Conservation (phyloP, 2,329 filamentous ascomycete genomes). For the Diaporthe sp. region DNA sequence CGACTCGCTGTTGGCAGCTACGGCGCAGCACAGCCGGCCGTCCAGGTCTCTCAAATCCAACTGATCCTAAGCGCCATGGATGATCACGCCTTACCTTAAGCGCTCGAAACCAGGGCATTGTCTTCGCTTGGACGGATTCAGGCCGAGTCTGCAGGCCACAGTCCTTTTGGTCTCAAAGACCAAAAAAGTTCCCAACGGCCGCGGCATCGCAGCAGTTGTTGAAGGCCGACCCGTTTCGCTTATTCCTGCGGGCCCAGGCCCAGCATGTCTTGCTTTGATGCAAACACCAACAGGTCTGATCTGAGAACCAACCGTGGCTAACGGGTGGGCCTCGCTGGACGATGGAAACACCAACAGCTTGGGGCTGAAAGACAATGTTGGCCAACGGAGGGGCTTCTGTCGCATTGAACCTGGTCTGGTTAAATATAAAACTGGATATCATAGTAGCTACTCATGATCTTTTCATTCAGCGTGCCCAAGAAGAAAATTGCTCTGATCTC, state of each 20-base stretch:
- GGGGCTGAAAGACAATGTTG: background rate
- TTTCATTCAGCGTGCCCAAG: background rate
- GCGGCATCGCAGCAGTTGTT: background rate
- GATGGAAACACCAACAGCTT: background rate
- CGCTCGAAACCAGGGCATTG: background rate
- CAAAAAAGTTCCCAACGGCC: background rate
- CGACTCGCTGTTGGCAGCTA: background rate
- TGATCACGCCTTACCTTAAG: background rate
- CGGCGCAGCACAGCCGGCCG: background rate
- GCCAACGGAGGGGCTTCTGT: rapidly evolving
- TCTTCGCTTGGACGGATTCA: background rate
- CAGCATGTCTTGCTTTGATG: background rate
- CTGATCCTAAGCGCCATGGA: background rate
- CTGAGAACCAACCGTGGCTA: background rate
- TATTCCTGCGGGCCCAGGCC: background rate
- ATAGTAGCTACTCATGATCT: background rate
- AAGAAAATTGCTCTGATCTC: background rate
- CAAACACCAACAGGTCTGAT: background rate
- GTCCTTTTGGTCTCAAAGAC: background rate
- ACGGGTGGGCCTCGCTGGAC: background rate
- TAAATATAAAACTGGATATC: background rate
- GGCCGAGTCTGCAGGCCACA: background rate
- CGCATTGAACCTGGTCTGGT: background rate
- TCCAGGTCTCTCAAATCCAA: background rate
- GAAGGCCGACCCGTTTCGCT: background rate